phyloP scores from a whole-genome alignment of 495 filamentous ascomycete genomes.

The Penicillium ucsense region DNA sequence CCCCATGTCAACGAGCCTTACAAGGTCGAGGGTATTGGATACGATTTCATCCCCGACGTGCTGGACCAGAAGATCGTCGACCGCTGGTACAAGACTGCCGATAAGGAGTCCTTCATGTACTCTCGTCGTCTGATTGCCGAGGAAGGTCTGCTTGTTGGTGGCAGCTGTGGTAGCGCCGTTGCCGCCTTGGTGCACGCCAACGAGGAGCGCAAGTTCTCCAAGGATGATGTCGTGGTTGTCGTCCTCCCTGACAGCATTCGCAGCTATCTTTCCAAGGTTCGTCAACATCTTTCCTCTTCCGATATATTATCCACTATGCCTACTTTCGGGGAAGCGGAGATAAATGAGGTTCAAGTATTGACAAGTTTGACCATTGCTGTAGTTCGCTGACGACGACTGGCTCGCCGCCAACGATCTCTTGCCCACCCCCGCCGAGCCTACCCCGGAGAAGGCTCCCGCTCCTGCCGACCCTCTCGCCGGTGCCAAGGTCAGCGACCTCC shows the following conservation, averaged over 20 bases:
- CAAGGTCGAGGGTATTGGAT: slow-evolving; percentile 98
- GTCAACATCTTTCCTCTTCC: neutral
- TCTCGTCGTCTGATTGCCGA: slow-evolving; percentile 85
- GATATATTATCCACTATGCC: neutral
- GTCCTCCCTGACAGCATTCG: slow-evolving; percentile 91
- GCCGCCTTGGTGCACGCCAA: slow-evolving; percentile 72
- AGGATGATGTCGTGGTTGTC: slow-evolving; percentile 79
- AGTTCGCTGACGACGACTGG: slow-evolving; percentile 97
- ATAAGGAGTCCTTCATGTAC: slow-evolving; percentile 82
- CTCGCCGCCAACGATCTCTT: slow-evolving; percentile 89
- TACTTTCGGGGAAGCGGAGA: too few species aligned
- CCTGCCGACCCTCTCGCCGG: slow-evolving; percentile 51
- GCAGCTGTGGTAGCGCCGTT: slow-evolving; percentile 88
- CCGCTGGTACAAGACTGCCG: slow-evolving; percentile 96
- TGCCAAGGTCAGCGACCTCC: slow-evolving; percentile 68
- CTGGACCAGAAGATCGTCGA: slow-evolving; percentile 75
- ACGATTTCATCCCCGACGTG: slow-evolving; percentile 95
- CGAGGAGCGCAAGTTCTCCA: slow-evolving; percentile 61
- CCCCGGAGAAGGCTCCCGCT: slow-evolving; percentile 17
- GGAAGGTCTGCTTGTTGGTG: slow-evolving; percentile 89
- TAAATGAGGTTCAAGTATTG: too few species aligned
- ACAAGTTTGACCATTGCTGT: neutral
- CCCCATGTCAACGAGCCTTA: slow-evolving; percentile 74
- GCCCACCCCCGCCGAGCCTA: slow-evolving; percentile 42
- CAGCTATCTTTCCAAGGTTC: slow-evolving; percentile 88